Base-by-base conservation (phyloP, 192 early-diverging fungal genomes). In the Backusella luteola region DNA sequence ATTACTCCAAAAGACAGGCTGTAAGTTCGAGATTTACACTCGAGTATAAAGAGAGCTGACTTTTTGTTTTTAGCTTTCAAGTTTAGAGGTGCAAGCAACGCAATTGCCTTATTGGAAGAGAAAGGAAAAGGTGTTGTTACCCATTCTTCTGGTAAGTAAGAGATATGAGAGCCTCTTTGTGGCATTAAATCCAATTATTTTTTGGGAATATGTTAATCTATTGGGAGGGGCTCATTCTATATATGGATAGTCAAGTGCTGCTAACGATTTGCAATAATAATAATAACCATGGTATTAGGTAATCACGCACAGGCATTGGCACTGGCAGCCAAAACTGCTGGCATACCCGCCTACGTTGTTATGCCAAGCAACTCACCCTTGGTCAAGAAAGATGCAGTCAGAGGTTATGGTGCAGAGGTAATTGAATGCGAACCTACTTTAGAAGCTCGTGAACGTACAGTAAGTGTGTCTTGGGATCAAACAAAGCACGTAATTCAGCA, bases 261-360 rank as follows among this genome's bases (percentile, higher is more conserved):
- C 17, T 49, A 49, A 49, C 15, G 46, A 49, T 19, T 49, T 49
- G 46, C 46, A 44, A 44, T 15, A 44, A 44, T 44, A 44, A 17
- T 17, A 44, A 17, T 17, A 17, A 32, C 3, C 32, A 3, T 44
- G 0, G 0, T 44, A 49, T 49, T 49, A 12, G 86, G 86, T 17
- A 88, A 88, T 26, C 87, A 88, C 74, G 87, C 84, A 15, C 88
- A 90, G 66, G 88, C 88, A 4, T 46, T 90, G 6, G 88, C 88
- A 15, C 67, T 90, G 26, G 88, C 89, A n/a, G 89, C 89, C 11
- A 66, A 79, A 19, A 21, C 67, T 41, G 74, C 56, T 42, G 82
- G 81, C 2, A 80, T 90, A 21, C 78, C 80, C 19, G 81, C 81
- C 36, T 83, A 78, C 56, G 80, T 90, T 26, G 85, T 90, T 4